phyloP scores from a whole-genome alignment of 352 stramenopile species.

The Globisporangium okanoganense region DNA sequence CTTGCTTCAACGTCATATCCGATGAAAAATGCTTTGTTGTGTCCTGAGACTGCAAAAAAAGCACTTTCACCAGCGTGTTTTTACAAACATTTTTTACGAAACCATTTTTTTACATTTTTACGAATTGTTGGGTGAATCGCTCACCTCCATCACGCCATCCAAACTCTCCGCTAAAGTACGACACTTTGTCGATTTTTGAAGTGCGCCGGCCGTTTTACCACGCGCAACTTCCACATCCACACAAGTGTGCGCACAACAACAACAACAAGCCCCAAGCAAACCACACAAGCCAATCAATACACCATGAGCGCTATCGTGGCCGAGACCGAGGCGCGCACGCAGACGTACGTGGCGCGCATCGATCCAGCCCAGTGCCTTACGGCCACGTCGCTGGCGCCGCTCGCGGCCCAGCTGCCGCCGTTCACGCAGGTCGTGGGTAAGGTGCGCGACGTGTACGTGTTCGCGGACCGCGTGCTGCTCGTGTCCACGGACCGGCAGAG shows the following conservation, averaged over 20 bases:
- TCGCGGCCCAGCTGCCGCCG: conserved; percentile 29
- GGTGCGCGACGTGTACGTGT: conserved; percentile 92
- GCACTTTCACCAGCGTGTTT: too few species aligned
- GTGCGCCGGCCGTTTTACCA: neutral
- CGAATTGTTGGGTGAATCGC: too few species aligned
- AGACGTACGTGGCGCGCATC: conserved; percentile 65
- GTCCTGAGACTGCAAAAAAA: too few species aligned
- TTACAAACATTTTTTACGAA: neutral
- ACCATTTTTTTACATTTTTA: too few species aligned
- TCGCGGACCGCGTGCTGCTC: conserved; percentile 88
- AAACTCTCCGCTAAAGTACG: neutral
- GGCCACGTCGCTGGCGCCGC: conserved; percentile 44
- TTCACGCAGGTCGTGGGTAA: conserved; percentile 78
- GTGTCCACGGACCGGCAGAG: conserved; percentile 98
- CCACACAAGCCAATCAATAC: neutral
- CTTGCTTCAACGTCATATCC: too few species aligned
- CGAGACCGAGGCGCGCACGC: conserved; percentile 64
- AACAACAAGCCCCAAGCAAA: neutral
- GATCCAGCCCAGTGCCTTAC: conserved; percentile 38
- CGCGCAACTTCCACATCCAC: conserved; percentile 6
- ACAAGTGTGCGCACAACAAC: too few species aligned
- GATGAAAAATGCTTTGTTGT: too few species aligned
- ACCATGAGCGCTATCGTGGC: conserved; percentile 41
- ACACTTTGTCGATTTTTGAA: neutral
- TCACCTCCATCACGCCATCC: neutral